Conservation (phyloP, 345 rosid species). For the Moringa oleifera region DNA sequence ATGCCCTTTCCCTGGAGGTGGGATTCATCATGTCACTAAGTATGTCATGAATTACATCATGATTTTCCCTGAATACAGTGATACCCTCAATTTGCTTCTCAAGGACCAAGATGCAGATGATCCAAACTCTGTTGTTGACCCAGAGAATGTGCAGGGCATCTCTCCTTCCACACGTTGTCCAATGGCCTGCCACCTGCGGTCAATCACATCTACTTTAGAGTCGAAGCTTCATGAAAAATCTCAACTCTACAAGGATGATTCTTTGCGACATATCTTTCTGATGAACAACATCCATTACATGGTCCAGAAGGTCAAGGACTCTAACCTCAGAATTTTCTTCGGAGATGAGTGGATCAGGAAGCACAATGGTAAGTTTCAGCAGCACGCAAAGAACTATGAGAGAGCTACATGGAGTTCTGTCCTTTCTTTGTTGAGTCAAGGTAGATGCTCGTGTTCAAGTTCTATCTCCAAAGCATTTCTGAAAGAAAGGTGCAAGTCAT, state of each 20-base stretch:
- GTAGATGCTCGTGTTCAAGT: slow-evolving; percentile 16
- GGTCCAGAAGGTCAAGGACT: slow-evolving; percentile 66
- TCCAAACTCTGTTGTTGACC: slow-evolving; percentile 22
- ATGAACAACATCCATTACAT: slow-evolving; percentile 73
- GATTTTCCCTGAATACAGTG: slow-evolving; percentile 44
- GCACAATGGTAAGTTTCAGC: slow-evolving; percentile 54
- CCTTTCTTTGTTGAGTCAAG: slow-evolving; percentile 40
- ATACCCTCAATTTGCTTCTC: slow-evolving; percentile 50
- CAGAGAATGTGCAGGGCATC: slow-evolving; percentile 24
- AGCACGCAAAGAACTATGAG: slow-evolving; percentile 51
- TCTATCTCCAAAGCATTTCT: slow-evolving; percentile 13
- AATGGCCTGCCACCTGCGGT: slow-evolving; percentile 46
- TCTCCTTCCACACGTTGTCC: slow-evolving; percentile 48
- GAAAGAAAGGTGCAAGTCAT: slow-evolving; percentile 59
- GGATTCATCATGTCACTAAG: slow-evolving; percentile 56
- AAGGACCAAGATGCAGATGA: slow-evolving; percentile 30
- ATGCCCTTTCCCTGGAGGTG: slow-evolving; percentile 44
- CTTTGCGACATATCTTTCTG: slow-evolving; percentile 48
- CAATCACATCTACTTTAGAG: slow-evolving; percentile 42
- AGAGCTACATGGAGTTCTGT: slow-evolving; percentile 65
- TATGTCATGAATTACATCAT: slow-evolving; percentile 82
- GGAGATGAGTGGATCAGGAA: slow-evolving; percentile 87
- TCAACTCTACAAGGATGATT: slow-evolving; percentile 41
- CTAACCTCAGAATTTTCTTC: slow-evolving; percentile 53
- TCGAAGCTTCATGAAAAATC: slow-evolving; percentile 47